A percentile compares a stretch with the other conserved stretches of the same genome.
These are phyloP conservation scores for Penicillium sp. DNA, from an alignment of 2,329 filamentous ascomycete species.

Conservation along the genomic window DNA sequence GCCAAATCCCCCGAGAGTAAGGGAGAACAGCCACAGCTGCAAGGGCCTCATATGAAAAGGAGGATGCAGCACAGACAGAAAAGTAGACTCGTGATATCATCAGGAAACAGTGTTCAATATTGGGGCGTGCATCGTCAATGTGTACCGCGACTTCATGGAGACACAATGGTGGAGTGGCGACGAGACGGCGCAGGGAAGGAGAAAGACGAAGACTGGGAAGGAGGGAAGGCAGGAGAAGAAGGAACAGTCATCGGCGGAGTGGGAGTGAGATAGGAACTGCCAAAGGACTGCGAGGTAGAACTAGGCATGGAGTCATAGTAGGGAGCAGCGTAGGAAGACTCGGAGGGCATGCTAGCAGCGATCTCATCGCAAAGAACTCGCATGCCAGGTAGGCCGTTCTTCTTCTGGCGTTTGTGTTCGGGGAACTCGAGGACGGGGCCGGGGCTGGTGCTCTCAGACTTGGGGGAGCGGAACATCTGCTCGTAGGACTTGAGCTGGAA, in stretches of 20 bases:
- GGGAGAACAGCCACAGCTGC: neutral
- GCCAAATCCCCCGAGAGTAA: slow-evolving; percentile 9
- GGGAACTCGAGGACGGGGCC: slow-evolving; percentile 21
- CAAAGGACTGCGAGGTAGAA: slow-evolving; percentile 24
- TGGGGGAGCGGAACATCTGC: slow-evolving; percentile 32
- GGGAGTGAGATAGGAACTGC: slow-evolving; percentile 24
- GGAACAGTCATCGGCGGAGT: slow-evolving; percentile 31
- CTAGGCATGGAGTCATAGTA: slow-evolving; percentile 20
- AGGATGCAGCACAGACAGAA: neutral
- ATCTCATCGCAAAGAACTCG: slow-evolving; percentile 32
- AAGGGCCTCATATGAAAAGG: neutral
- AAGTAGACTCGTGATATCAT: slow-evolving; percentile 12
- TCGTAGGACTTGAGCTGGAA: slow-evolving; percentile 35
- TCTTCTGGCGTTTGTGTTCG: slow-evolving; percentile 26
- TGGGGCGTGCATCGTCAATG: slow-evolving; percentile 7
- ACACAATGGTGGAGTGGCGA: slow-evolving; percentile 24
- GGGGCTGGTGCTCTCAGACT: slow-evolving; percentile 25
- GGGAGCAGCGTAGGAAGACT: slow-evolving; percentile 12
- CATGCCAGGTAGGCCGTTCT: slow-evolving; percentile 26
- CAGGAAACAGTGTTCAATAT: neutral
- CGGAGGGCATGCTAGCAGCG: slow-evolving; percentile 18
- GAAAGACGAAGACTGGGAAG: slow-evolving; percentile 20
- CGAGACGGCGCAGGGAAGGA: slow-evolving; percentile 21
- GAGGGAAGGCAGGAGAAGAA: slow-evolving; percentile 29
- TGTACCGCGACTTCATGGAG: slow-evolving; percentile 12